Evolutionary conservation across 225 moss, liverwort and hornwort genomes (phyloP), one percentile per base, ranked within the genome.

Genomic region (Neckera pumila): DNA sequence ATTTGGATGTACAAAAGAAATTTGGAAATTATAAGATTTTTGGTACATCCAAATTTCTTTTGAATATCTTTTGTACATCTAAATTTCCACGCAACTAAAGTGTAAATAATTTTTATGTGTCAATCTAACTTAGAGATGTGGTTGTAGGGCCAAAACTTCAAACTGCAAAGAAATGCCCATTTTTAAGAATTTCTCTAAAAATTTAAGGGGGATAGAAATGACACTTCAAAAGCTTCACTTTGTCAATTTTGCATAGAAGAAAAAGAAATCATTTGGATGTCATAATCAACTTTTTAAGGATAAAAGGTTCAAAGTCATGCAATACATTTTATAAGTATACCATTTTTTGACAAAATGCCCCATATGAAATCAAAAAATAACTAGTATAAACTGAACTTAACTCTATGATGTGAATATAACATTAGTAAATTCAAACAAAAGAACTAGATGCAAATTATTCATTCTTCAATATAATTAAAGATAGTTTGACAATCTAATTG

Each of bases 321-420:
- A 66, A 66, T n/a, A 21, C 20, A 21, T n/a, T 20, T 6, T 36
- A 21, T n/a, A 21, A 1, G 6, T 19, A 65, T n/a, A 36, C n/a
- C 21, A 11, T 66, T 20, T 36, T 36, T n/a, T 66, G 10, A 18
- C 10, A 65, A 22, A 66, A 4, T n/a, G 4, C 3, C 6, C n/a
- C 0, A 21, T n/a, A n/a, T n/a, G 21, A 66, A 66, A 12, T 66
- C 1, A n/a, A 11, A 20, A 20, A n/a, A n/a, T 0, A 36, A n/a
- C 36, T 66, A n/a, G 11, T 66, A n/a, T 20, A 12, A n/a, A 66
- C 21, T n/a, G n/a, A 66, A 66, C 11, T 20, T 19, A 36, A 10
- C 1, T 19, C 36, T 19, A 65, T 36, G 36, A 36, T 65, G 33
- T 33, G 9, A 9, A 33, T 64, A 9, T 64, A 33, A 33, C 5